Base-by-base conservation (phyloP, 2,329 filamentous ascomycete genomes). In the Pseudogymnoascus sp. region DNA sequence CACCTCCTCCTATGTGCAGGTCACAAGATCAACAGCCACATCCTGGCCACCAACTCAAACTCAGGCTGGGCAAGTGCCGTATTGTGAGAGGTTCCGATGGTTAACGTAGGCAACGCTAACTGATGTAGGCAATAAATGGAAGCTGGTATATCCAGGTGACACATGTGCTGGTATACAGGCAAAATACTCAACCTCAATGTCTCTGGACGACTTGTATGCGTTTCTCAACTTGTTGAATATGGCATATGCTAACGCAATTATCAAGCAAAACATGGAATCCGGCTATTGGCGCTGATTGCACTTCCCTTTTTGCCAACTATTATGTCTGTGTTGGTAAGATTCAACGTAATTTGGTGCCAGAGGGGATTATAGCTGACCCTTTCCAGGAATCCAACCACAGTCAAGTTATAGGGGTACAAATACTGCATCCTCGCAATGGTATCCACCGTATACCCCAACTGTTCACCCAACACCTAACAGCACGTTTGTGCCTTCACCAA, bases 1-100 rank as follows among this genome's bases (percentile, higher is more conserved):
- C 28, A 66, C 33, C 10, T 61, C 33, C 10, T 61, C 33, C 17
- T 61, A 28, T 23, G 28, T 42, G 6, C 23, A n/a, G 44, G 53
- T 38, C 26, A 64, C 61, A 33, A 63, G 23, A 36, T 17, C 62
- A n/a, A 63, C 62, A 36, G 35, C 47, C 31, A 61, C 33, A 17
- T 60, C 60, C 2, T 68, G 62, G 63, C 69, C 69, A 7, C 69
- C 69, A 10, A 65, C 53, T 11, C 62, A 64, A 44, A 71, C 67
- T 13, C 67, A 64, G 63, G 61, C 61, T 6, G 68, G 69, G 11
- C 64, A 70, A 66, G 64, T 66, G 9, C 44, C 23, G n/a, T 62
- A 64, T 50, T 68, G 67, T 61, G 21, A 65, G 53, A 38, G 5
- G 13, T 31, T 11, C 17, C 4, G 4, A 17, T 40, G 31, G 15